Evolutionary conservation across 78 protist species (phyloP).

Genomic region (Blattamonas nauphoetae): DNA sequence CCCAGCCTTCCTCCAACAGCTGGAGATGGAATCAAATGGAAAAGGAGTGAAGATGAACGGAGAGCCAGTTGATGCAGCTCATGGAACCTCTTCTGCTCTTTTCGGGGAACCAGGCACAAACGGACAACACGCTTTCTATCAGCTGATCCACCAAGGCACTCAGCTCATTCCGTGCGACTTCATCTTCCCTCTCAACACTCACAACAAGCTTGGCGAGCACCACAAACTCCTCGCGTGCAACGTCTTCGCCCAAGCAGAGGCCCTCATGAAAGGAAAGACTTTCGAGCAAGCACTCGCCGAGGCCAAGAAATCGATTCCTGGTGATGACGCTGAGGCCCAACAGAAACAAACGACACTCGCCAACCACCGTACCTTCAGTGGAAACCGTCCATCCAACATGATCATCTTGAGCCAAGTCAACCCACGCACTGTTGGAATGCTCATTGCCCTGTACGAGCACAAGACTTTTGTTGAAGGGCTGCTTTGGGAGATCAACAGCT

Average conservation of each 20-base stretch:
- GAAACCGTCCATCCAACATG: constrained; percentile 76
- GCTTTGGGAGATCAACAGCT: constrained; percentile 86
- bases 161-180: constrained; percentile 82
- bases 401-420: constrained; percentile 59
- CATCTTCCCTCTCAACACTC: constrained; percentile 57
- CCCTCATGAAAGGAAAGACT: constrained; percentile 79
- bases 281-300: constrained; percentile 52
- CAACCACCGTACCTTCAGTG: constrained; percentile 47
- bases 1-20: constrained; percentile 85
- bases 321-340: constrained; percentile 36
- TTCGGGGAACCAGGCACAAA: constrained; percentile 97
- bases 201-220: constrained; percentile 42
- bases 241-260: constrained; percentile 71
- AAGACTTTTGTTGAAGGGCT: constrained; percentile 80
- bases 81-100: constrained; percentile 76
- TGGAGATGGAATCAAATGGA: constrained; percentile 77
- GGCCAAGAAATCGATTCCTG: constrained; percentile 44
- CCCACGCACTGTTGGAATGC: constrained; percentile 64
- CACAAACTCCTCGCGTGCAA: constrained; percentile 76
- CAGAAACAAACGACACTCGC: constrained; percentile 31
- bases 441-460: constrained; percentile 81
- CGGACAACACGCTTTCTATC: constrained; percentile 95
- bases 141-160: constrained; percentile 69
- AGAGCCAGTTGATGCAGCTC: background rate
- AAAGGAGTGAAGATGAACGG: constrained; percentile 9